These are phyloP conservation scores for Picochlorum sp. DNA, from an alignment of 139 green algal genomes.

Conservation along the genomic window DNA sequence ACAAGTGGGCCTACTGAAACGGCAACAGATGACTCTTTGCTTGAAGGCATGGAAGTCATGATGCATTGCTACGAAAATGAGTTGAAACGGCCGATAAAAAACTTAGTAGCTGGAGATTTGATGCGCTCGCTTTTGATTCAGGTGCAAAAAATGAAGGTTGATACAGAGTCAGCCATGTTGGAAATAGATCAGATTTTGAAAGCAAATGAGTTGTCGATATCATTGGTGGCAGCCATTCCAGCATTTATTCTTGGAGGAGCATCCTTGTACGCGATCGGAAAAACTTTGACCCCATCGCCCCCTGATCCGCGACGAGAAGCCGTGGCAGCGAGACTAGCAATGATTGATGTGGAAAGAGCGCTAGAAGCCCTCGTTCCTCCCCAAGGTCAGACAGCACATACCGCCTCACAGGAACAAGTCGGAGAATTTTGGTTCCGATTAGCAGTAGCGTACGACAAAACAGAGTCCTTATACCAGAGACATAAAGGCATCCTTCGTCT, in stretches of 20 bases:
- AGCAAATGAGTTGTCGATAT: conserved; percentile 81
- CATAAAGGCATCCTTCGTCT: conserved; percentile 18
- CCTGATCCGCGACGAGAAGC: conserved; percentile 48
- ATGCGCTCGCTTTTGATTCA: conserved; percentile 76
- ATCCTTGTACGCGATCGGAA: conserved; percentile 9
- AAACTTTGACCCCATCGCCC: conserved; percentile 31
- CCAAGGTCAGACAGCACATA: not conserved
- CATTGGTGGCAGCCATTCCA: conserved; percentile 60
- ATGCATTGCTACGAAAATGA: conserved; percentile 61
- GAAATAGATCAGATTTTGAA: conserved; percentile 86
- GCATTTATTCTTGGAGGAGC: conserved; percentile 42
- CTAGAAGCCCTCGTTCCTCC: conserved; percentile 16
- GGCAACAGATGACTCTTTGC: conserved; percentile 2
- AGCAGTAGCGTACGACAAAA: conserved; percentile 23
- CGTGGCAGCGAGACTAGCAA: conserved; percentile 41
- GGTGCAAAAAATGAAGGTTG: conserved; percentile 85
- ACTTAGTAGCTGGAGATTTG: conserved; percentile 66
- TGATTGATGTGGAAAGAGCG: conserved; percentile 43
- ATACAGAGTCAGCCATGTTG: conserved; percentile 84
- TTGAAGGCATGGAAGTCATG: conserved; percentile 57
- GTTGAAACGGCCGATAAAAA: conserved; percentile 54
- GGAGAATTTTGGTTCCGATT: conserved; percentile 25
- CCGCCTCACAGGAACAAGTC: conserved; percentile 1
- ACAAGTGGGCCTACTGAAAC: not conserved
- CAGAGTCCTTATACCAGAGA: conserved; percentile 32